Evolutionary conservation across 2,329 filamentous ascomycete genomes (phyloP), one percentile per base, ranked within the genome.

Genomic region (Claviceps pazoutovae): DNA sequence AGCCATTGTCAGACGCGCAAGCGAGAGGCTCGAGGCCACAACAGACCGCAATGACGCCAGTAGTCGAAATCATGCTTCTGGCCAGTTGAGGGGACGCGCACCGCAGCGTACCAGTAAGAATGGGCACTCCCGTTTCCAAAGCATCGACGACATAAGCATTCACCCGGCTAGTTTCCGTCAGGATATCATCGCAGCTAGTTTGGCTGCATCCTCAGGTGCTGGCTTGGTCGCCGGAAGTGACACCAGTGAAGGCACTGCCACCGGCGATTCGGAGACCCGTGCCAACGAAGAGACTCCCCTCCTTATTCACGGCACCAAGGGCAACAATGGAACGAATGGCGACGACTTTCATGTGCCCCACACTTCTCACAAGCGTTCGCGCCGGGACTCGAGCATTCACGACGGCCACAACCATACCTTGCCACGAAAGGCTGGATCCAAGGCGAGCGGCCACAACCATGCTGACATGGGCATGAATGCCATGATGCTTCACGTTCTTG

Each of bases 401-500:
- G 72, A 76, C 43, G 74, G 78, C 50, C 91, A 96, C 68, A 88
- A 90, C 62, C 93, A 97, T 66, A 83, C 76, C 53, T 79, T 90
- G 58, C 84, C 87, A 1, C 82, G 80, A 60, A 76, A 84, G 52
- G 65, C 74, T 14, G 61, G 58, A 44, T 76, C 80, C 54, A 77
- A 79, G 55, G 78, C 82, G 30, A 80, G 85, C 58, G 80, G 85
- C 34, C 88, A 94, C 66, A 86, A 73, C 56, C 88, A 95, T 64
- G 83, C 74, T 54, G 90, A 98, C 63, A 84, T 98, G 74, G 95
- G 95, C 67, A 97, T 98, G 91, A 86, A 87, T 50, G 86, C 84
- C 49, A 84, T 90, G 72, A 71, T 90, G 53, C 74, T 86, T 30
- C 83, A 86, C 60, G 83, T 86, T 44, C 76, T 94, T 56, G 88